Evolutionary conservation across 305 asterid genomes (phyloP).

Genomic region (Petunia hybrid): DNA sequence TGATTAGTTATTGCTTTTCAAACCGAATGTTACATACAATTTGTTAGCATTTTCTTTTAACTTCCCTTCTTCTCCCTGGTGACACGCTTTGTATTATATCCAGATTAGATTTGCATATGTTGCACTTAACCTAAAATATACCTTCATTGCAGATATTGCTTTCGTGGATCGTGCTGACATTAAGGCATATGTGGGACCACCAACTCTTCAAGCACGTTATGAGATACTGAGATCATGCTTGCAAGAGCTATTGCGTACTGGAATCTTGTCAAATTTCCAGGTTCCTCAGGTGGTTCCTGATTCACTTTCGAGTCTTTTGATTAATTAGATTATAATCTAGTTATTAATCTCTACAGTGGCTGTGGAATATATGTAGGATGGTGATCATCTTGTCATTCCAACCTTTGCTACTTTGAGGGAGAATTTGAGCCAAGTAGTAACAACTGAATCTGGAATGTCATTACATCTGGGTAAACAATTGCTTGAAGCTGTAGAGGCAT

Average conservation of each 20-base stretch:
- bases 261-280: conserved; percentile 67
- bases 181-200: conserved; percentile 97
- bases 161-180: conserved; percentile 99
- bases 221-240: conserved; percentile 90
- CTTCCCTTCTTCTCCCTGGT: conserved; percentile 13
- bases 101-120: background rate
- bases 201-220: conserved; percentile 92
- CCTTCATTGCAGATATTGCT: conserved; percentile 74
- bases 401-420: conserved; percentile 68
- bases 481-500: conserved; percentile 81
- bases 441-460: conserved; percentile 49
- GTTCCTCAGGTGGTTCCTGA: conserved; percentile 55
- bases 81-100: background rate
- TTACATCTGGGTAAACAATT: conserved; percentile 56
- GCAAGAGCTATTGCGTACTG: conserved; percentile 80
- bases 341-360: conserved; percentile 29
- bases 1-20: conserved; percentile 9
- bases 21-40: conserved; percentile 14
- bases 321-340: background rate
- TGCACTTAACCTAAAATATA: background rate
- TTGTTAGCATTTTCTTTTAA: background rate
- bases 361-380: conserved; percentile 51
- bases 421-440: conserved; percentile 45
- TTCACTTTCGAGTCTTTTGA: background rate
- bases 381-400: conserved; percentile 54